Evolutionary conservation across 139 green algal species (phyloP).

Genomic region (Tetratostichococcus sp.): DNA sequence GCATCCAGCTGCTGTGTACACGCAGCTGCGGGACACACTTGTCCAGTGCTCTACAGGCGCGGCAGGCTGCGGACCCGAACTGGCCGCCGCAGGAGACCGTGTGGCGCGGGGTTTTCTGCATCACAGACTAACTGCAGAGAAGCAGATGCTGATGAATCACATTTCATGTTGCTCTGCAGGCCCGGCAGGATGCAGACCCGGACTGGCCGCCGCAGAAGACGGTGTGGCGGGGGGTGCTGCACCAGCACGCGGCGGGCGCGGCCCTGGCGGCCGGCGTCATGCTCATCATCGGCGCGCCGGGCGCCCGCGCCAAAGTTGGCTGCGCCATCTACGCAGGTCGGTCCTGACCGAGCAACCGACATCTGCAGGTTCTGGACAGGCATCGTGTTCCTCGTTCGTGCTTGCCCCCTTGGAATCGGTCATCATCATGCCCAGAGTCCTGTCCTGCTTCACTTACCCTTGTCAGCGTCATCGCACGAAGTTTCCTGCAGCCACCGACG

Average conservation of each 20-base stretch:
- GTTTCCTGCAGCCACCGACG: no score
- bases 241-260: not conserved
- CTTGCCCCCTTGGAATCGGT: no score
- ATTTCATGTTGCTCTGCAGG: not conserved
- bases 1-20: no score
- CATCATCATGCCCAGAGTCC: no score
- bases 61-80: not conserved
- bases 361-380: no score
- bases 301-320: not conserved
- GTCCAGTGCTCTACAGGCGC: not conserved
- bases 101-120: not conserved
- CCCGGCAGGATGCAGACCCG: not conserved
- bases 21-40: no score
- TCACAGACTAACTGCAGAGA: no score
- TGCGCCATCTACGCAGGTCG: conserved; percentile 2
- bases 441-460: no score
- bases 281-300: not conserved
- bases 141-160: no score
- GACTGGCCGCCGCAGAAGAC: conserved; percentile 1
- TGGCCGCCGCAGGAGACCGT: not conserved
- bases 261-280: conserved; percentile 10
- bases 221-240: not conserved
- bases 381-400: no score
- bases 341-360: no score
- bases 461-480: no score